Base-by-base conservation (phyloP, 768 basidiomycete genomes). In the Boletus tylopilopsis region DNA sequence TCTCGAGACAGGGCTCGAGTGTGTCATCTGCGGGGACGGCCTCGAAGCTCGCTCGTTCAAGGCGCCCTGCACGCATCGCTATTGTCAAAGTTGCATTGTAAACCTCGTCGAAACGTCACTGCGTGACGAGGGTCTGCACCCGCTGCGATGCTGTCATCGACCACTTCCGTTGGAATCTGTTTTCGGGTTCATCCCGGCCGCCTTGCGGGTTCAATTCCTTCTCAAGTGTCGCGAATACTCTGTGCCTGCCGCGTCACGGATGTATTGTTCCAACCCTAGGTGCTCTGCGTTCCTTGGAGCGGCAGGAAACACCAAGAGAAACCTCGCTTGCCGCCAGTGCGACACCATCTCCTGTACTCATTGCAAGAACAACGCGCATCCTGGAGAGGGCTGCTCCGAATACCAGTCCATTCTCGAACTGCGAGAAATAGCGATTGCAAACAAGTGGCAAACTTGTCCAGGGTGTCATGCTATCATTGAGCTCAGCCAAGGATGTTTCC, bases 391-490 rank as follows among this genome's bases (percentile, higher is more conserved):
- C 2, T 84, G 82, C 39, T 53, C 52, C 1, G 76, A 73, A 19
- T 78, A 78, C 55, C 63, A 63, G 2, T 71, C 71, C 0, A 67
- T 72, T 3, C 56, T 74, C 4, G 72, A 72, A 38, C 62, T 84
- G 5, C 70, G 63, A 19, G 72, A 68, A 4, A 71, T 83, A 3
- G 82, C 81, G 0, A 57, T 57, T 2, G 54, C 68, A 27, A 51
- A 76, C 40, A 67, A 68, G 11, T 85, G 81, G 83, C 80, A 84
- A 56, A 84, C 80, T 0, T 86, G 84, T 58, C 83, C 83, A 0
- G 72, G 72, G 5, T 86, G 84, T 57, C 57, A 71, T 6, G 67
- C 72, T 15, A 71, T 85, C 41, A 73, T 85, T 33, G 84, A 86
- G 53, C 71, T 83, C 15, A 58, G 67, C 16, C 57, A 70, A 6